Base-by-base conservation (phyloP, 2,329 filamentous ascomycete species). In the Pseudocercospora vitis region DNA sequence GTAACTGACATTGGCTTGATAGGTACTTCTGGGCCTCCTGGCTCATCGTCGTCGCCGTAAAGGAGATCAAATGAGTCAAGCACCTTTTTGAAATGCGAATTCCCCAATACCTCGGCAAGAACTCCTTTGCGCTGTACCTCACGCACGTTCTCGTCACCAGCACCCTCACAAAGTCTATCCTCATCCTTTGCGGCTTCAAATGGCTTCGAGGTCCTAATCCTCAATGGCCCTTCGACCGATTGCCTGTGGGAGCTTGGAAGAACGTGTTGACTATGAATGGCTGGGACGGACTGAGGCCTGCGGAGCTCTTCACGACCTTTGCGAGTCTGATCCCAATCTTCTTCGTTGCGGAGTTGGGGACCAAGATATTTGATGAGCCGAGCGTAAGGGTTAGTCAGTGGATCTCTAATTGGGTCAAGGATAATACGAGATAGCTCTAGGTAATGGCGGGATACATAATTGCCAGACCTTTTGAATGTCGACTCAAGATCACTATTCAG, bases 101-200 rank as follows among this genome's bases (percentile, higher is more conserved):
- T 16, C 24, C 48, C 2, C 61, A 60, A 46, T 63, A 83, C 55
- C 74, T 86, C 5, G 84, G 83, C 0, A 76, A 78, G 39, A 75
- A 85, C 52, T 84, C 81, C 0, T 87, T 80, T 62, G 74, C 79
- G 0, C 70, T 87, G 2, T 87, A 87, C 66, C 73, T 86, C 9
- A 76, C 85, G 5, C 84, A 87, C 57, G 83, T 83, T 0, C 82
- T 82, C 0, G 67, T 86, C 1, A 70, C 86, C 1, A 78, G 74
- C 71, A 75, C 74, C 0, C 50, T 86, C 1, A 83, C 81, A 1
- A 82, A 88, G 28, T 44, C 50, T 3, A 50, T 63, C 9, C 59
- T 62, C 50, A 55, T 54, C 45, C 50, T 63, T 7, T 53, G 50
- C 24, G 61, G 59, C 29, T 49, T 50, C 26, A 26, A 35, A 11